Base-by-base conservation (phyloP, 345 rosid genomes). In the Hibiscus trionum region DNA sequence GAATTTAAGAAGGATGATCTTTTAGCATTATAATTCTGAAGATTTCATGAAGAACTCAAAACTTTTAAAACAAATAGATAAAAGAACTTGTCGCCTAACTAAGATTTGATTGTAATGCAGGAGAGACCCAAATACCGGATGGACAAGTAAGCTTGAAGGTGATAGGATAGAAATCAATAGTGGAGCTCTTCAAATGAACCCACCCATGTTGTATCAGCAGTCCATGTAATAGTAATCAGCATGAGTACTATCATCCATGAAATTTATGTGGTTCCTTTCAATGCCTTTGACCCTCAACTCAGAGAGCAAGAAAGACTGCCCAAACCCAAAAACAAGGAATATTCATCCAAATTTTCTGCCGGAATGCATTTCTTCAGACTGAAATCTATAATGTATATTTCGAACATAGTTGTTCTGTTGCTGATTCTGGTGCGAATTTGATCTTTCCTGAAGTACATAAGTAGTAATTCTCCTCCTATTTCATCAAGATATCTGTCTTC, bases 351-450 rank as follows among this genome's bases (percentile, higher is more conserved):
- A 11, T 42, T 19, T 64, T n/a, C 9, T 42, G 10, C 29, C 6
- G 11, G 31, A 65, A 24, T 65, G 17, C 69, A 42, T 65, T 42
- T 65, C 69, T 65, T 65, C 31, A 42, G n/a, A 21, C 12, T 19
- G 69, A 65, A 65, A 65, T 65, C 17, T 65, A 44, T 42, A 5
- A 4, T 42, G 53, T 65, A 64, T 21, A 65, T 42, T 64, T 64
- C 17, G 16, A 42, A 64, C 69, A 5, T 64, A n/a, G 17, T 60
- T 61, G 66, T 61, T 61, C 47, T 15, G 50, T 37, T 39, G 5
- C 68, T 16, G 17, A 9, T 63, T 63, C n/a, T 65, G 33, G n/a
- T 42, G 10, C 31, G 17, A 42, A 31, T 44, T 26, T 65, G 50
- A 42, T 65, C n/a, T 65, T 65, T 19, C 53, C 33, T 42, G 69